Base-by-base conservation (phyloP, 2,329 filamentous ascomycete species). In the Fusarium agapanthi region DNA sequence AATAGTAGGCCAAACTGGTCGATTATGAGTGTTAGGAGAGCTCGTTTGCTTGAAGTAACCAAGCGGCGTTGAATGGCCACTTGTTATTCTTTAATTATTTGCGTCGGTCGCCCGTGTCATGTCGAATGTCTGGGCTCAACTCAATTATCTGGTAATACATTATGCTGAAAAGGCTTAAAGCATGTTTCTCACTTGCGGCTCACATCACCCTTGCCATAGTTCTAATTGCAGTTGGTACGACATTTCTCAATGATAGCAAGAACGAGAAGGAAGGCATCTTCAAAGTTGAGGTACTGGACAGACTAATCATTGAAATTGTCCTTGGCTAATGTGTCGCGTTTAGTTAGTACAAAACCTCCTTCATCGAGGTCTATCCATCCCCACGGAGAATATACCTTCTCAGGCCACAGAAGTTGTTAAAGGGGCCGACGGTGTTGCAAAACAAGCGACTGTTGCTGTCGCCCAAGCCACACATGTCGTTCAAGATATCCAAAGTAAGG, bases 181-280 rank as follows among this genome's bases (percentile, higher is more conserved):
- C 40, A 26, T 28, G 53, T 28, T 44, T 56, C 53, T 58, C 47
- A 50, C 32, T 50, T 50, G 32, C 34, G 55, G 43, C 44, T 58
- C 55, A 58, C 43, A 44, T 43, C 55, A 14, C 43, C 32, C 32
- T 58, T 35, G 34, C 34, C 43, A 47, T 58, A 58, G 43, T 44
- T 37, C 55, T 58, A 35, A 34, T 58, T 44, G 30, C 41, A 43
- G 24, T 58, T 34, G 43, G 40, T 58, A 43, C 18, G 6, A 58
- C 43, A 34, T 24, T 58, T 43, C 55, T 58, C 43, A 35, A 43
- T 44, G 55, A 28, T 35, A 58, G 30, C 26, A 58, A 58, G 43
- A 58, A 58, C 34, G 41, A 58, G 43, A 58, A 58, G 55, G 55
- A 58, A 44, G 55, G 43, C 55, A 58, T 58, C 34, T 58, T 58